A percentile compares a stretch with the other conserved stretches of the same genome.
Evolutionary conservation across 768 basidiomycete species (phyloP).

Genomic region (Panellus pusillus): DNA sequence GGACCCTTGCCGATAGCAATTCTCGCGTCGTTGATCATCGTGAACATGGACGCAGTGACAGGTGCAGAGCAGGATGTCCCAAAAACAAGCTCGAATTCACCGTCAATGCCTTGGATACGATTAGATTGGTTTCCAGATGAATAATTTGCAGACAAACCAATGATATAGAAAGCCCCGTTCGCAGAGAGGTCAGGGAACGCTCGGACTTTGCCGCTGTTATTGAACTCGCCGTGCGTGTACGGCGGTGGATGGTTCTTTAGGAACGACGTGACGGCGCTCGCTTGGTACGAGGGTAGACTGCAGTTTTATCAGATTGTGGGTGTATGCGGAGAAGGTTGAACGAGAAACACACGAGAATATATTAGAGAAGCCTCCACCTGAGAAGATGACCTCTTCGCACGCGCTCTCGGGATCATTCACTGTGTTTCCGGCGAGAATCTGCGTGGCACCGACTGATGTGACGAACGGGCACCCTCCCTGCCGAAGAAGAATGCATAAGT

Average conservation of each 20-base stretch:
- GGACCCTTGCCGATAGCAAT: conserved; percentile 41
- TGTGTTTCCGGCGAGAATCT: conserved; percentile 43
- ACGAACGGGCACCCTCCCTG: conserved; percentile 41
- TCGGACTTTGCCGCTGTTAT: conserved; percentile 46
- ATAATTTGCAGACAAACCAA: conserved; percentile 30
- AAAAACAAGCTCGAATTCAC: conserved; percentile 39
- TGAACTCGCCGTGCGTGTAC: conserved; percentile 42
- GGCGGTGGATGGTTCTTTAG: conserved; percentile 40
- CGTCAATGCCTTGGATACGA: conserved; percentile 33
- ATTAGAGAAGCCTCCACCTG: conserved; percentile 54
- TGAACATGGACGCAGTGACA: conserved; percentile 48
- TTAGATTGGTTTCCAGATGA: conserved; percentile 28
- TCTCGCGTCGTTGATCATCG: conserved; percentile 55
- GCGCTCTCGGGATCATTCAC: conserved; percentile 46
- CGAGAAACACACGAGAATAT: conserved; percentile 33
- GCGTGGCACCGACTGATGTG: conserved; percentile 54
- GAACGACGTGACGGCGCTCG: conserved; percentile 38
- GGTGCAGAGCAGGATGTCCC: conserved; percentile 54
- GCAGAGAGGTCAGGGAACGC: conserved; percentile 52
- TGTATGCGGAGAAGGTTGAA: not conserved
- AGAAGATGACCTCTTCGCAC: conserved; percentile 46
- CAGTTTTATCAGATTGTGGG: conserved; percentile 1
- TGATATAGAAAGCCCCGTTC: conserved; percentile 47
- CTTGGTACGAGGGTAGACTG: conserved; percentile 48
- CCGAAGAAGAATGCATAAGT: too few relatives aligned